Conservation (phyloP, 2,329 filamentous ascomycete genomes). For the Alternaria sp. region DNA sequence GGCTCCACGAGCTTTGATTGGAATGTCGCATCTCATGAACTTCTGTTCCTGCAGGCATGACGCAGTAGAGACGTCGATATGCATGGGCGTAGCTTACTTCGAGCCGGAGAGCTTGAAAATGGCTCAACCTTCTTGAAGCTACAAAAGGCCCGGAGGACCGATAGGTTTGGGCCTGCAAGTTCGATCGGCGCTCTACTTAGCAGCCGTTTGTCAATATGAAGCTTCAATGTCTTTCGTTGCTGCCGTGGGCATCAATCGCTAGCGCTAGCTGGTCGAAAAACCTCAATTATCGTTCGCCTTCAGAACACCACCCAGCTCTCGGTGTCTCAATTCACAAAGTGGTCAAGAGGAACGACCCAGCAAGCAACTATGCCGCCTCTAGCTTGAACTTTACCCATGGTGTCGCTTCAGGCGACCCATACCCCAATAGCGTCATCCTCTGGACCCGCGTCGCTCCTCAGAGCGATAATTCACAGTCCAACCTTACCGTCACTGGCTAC, state of each 20-base stretch:
- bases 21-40: constrained; percentile 4
- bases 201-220: constrained; percentile 34
- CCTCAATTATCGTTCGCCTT: constrained; percentile 73
- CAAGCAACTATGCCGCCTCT: constrained; percentile 31
- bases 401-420: constrained; percentile 58
- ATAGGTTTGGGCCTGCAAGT: constrained; percentile 13
- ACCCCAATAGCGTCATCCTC: constrained; percentile 50
- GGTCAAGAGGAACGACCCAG: constrained; percentile 59
- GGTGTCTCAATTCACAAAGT: constrained; percentile 71
- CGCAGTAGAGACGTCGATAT: constrained; percentile 22
- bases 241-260: constrained; percentile 27
- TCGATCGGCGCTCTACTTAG: constrained; percentile 6
- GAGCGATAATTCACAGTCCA: constrained; percentile 53
- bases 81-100: constrained; percentile 13
- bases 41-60: constrained; percentile 36
- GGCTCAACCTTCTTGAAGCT: constrained; percentile 12
- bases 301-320: constrained; percentile 68
- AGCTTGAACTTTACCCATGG: constrained; percentile 55
- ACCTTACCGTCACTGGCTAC: constrained; percentile 64
- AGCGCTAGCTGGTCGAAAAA: constrained; percentile 57
- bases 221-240: constrained; percentile 35
- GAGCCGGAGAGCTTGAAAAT: constrained; percentile 13
- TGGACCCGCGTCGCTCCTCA: constrained; percentile 51
- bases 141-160: constrained; percentile 31
- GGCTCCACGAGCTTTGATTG: constrained; percentile 31